Evolutionary conservation across 306 rosid species (phyloP).

Genomic region (Inga leiocalycina): DNA sequence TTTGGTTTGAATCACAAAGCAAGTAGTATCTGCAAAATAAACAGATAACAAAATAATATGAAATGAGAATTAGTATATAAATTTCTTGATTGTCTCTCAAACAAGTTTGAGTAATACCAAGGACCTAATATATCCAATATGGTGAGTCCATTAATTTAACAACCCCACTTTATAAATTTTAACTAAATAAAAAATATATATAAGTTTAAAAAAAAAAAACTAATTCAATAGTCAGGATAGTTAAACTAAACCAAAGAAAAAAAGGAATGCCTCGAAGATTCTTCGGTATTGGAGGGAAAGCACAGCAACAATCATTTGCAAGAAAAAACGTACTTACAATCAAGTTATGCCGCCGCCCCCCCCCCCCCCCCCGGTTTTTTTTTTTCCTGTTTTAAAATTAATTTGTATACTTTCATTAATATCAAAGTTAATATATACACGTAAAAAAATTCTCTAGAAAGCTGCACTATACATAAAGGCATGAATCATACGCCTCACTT

Average conservation of each 20-base stretch:
- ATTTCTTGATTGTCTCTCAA: neutral
- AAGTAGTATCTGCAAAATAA: constrained; percentile 74
- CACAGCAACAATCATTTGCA: neutral
- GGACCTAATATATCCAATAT: neutral
- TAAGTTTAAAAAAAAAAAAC: neutral
- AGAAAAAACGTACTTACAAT: neutral
- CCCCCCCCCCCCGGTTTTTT: neutral
- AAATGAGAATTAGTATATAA: constrained; percentile 10
- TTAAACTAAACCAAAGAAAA: neutral
- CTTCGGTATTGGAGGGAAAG: neutral
- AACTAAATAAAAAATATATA: neutral
- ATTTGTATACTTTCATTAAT: neutral
- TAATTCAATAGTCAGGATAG: neutral
- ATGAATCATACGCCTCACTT: neutral
- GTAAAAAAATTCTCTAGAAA: too few species aligned
- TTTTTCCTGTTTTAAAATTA: too few species aligned
- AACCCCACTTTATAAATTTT: neutral
- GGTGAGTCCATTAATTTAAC: neutral
- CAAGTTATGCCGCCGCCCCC: neutral
- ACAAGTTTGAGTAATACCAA: neutral
- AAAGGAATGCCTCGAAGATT: neutral
- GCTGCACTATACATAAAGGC: neutral
- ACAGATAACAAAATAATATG: constrained; percentile 18
- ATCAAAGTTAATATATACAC: too few species aligned
- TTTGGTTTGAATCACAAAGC: constrained; percentile 75